Evolutionary conservation across 2,329 filamentous ascomycete genomes (phyloP), one percentile per base, ranked within the genome.

Genomic region (Fusarium torulosum): DNA sequence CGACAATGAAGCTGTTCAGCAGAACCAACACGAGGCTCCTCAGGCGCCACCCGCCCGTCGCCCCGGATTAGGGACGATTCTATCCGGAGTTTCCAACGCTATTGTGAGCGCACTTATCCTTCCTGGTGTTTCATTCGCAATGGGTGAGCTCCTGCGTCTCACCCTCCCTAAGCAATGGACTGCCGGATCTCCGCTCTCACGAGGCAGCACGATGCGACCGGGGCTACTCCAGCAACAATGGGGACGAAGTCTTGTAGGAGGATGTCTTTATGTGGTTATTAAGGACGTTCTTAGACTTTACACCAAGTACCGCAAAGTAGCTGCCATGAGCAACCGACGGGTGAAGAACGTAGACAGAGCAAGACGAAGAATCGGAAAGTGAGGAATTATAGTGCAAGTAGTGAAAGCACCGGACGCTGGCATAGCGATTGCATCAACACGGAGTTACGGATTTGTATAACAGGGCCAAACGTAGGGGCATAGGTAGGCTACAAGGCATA

Each of bases 171-270:
- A 81, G 35, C 80, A 86, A 5, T 94, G 91, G 89, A 88, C 90
- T 11, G 80, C 81, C 0, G 78, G 82, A 3, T 58, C 68, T 14
- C 77, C 72, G 69, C 57, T 66, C 29, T 59, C 66, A 4, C 59
- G 68, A 11, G 69, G 67, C 4, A 45, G 62, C 17, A 67, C 66
- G 13, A 63, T 82, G 35, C 82, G 85, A 4, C 86, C 87, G 0
- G 90, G 91, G 0, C 82, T 98, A 25, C 78, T 99, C 31, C 92
- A 96, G 74, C 88, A 91, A 70, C 88, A 90, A 59, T 98, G 96
- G 93, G 96, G 94, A 1, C 85, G 96, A 56, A 97, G 92, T 73
- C 83, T 99, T 4, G 85, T 96, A 2, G 96, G 96, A 2, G 96
- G 96, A 0, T 96, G 93, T 75, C 80, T 97, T 20, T 97, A 95